Evolutionary conservation across 306 rosid genomes (phyloP), one percentile per base, ranked within the genome.

Genomic region (Prunus mira): DNA sequence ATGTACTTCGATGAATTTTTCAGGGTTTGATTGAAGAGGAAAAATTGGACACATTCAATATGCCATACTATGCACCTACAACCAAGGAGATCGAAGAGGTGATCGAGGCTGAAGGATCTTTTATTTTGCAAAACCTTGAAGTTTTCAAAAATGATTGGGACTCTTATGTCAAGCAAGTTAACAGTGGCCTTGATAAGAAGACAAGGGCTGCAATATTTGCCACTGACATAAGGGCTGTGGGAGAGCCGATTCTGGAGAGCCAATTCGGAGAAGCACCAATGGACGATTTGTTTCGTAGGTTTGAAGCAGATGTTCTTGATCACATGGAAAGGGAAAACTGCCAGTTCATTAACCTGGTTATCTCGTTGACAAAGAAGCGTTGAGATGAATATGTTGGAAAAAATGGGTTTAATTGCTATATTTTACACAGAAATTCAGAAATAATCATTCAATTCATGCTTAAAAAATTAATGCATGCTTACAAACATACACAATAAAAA

Each of bases 221-320:
- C 6, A 83, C 77, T 47, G 74, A n/a, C 30, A 56, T 49, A 0
- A 85, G 85, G 58, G 89, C 88, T 4, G 72, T 72, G 57, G 50
- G n/a, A 7, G 93, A 87, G 63, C 83, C 93, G 3, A 61, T 89
- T 50, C 71, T 87, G 9, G 32, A 51, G 0, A 47, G 11, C 3
- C 79, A 79, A 18, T 89, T 89, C 60, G 88, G 86, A 1, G 71
- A 79, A 75, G 43, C 18, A 18, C 41, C 71, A 51, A 68, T 85
- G 55, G 88, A 89, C 10, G 84, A 86, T 24, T 54, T 87, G 18
- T 87, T 87, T 67, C 13, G 47, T 6, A 77, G 82, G 77, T 87
- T 71, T n/a, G 50, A 34, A 69, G 77, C 66, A 25, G 25, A 73
- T 4, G 45, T 82, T 25, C 67, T 69, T 0, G 79, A 81, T 20